Conservation (phyloP, 768 basidiomycete genomes). For the Mycena crocata region DNA sequence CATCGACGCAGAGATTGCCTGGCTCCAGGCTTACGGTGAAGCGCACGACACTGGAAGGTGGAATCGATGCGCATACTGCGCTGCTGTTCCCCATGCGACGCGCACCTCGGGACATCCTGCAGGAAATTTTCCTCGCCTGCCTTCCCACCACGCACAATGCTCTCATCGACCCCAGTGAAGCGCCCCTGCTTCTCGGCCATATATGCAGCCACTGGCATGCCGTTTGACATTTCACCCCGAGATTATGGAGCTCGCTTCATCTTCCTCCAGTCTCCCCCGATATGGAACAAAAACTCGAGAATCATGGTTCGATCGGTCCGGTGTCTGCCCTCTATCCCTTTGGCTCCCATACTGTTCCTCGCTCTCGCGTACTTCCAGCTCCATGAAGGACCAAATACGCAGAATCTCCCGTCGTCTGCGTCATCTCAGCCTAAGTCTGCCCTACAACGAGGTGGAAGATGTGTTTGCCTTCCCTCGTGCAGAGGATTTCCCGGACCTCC, state of each 20-base stretch:
- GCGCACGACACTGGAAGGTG: neutral
- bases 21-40: neutral
- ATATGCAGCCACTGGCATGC: slow-evolving; percentile 6
- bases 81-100: slow-evolving; percentile 20
- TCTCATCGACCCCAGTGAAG: neutral
- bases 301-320: neutral
- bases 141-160: slow-evolving; percentile 4
- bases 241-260: neutral
- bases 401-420: neutral
- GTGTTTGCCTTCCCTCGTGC: neutral
- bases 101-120: slow-evolving; percentile 9
- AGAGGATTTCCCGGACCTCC: neutral
- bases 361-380: neutral
- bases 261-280: no score
- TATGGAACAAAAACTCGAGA: neutral
- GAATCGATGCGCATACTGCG: neutral
- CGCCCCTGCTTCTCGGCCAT: slow-evolving; percentile 11
- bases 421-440: neutral
- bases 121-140: slow-evolving; percentile 20
- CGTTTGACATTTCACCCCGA: neutral
- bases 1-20: neutral
- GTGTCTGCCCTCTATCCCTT: neutral
- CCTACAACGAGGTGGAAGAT: neutral
- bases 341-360: neutral
- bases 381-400: neutral